A percentile compares a stretch with the other conserved stretches of the same genome.
These are phyloP conservation scores for Lepidium didymum DNA, from an alignment of 345 rosid genomes.

Conservation along the genomic window DNA sequence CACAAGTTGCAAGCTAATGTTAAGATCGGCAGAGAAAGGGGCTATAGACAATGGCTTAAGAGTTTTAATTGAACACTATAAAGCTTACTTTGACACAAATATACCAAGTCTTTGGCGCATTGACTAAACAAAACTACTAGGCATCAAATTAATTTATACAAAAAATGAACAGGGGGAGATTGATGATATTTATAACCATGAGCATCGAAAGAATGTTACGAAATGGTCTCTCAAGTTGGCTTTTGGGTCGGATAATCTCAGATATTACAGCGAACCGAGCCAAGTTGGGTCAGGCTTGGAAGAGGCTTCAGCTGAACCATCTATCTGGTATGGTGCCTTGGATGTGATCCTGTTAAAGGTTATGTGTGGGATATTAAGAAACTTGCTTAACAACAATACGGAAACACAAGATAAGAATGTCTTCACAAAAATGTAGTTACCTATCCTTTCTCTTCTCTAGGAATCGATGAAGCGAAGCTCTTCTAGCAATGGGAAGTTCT, in stretches of 20 bases:
- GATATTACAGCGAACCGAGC: conserved; percentile 41
- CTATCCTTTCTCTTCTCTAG: conserved; percentile 83
- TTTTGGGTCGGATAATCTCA: neutral
- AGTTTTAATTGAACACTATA: neutral
- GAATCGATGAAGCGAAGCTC: conserved; percentile 91
- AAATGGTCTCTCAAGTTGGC: neutral
- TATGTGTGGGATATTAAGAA: neutral
- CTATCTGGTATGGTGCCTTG: conserved; percentile 54
- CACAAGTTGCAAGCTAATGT: conserved; percentile 8
- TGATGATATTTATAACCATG: neutral
- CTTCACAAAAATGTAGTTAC: neutral
- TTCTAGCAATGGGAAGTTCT: conserved; percentile 87
- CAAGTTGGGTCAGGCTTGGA: conserved; percentile 48
- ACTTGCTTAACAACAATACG: neutral
- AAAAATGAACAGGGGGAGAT: neutral
- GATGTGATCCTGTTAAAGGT: conserved; percentile 44
- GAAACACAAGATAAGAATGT: neutral
- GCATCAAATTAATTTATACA: neutral
- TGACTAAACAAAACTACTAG: neutral
- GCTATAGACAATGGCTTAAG: neutral
- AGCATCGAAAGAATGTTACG: conserved; percentile 12
- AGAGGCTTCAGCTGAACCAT: conserved; percentile 15
- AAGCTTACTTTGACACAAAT: neutral
- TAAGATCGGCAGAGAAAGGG: neutral
- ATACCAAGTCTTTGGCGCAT: neutral